Conservation (phyloP, 2,329 filamentous ascomycete species). For the Coniella lustricola region DNA sequence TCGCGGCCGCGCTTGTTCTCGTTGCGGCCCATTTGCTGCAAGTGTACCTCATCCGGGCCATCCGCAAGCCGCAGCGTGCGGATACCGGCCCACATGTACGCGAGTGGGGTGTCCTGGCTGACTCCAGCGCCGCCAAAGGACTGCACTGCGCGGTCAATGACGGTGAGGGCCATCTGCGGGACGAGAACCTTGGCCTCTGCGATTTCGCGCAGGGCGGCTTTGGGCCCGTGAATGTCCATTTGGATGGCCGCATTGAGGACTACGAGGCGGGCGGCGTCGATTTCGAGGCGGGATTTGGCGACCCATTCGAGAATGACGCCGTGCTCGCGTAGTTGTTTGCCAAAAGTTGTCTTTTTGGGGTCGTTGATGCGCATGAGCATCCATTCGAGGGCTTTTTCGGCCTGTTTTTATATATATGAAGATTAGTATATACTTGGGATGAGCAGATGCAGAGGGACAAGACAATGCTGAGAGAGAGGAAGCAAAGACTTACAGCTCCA, state of each 20-base stretch:
- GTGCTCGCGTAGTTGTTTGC: slow-evolving; percentile 78
- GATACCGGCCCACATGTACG: slow-evolving; percentile 72
- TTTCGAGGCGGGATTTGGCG: slow-evolving; percentile 84
- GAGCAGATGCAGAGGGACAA: background rate
- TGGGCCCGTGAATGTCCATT: slow-evolving; percentile 85
- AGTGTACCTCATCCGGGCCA: slow-evolving; percentile 92
- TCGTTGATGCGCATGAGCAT: slow-evolving; percentile 94
- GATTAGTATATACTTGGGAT: background rate
- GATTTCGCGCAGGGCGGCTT: slow-evolving; percentile 86
- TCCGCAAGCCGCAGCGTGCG: slow-evolving; percentile 82
- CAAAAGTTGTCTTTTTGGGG: slow-evolving; percentile 82
- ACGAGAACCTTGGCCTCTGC: slow-evolving; percentile 92
- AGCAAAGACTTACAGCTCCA: slow-evolving; percentile 67
- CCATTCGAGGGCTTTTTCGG: slow-evolving; percentile 89
- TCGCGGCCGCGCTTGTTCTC: slow-evolving; percentile 65
- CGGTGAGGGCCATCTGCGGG: slow-evolving; percentile 70
- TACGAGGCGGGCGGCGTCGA: slow-evolving; percentile 81
- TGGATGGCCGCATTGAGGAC: slow-evolving; percentile 93
- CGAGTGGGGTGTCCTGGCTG: slow-evolving; percentile 88
- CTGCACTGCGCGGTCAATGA: slow-evolving; percentile 93
- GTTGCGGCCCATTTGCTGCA: slow-evolving; percentile 72
- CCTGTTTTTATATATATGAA: slow-evolving; percentile 30
- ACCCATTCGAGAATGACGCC: slow-evolving; percentile 95
- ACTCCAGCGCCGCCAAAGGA: slow-evolving; percentile 86
- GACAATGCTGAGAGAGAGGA: background rate